Evolutionary conservation across 1,139 yeast species (phyloP).

Genomic region (Sugiyamaella castrensis): DNA sequence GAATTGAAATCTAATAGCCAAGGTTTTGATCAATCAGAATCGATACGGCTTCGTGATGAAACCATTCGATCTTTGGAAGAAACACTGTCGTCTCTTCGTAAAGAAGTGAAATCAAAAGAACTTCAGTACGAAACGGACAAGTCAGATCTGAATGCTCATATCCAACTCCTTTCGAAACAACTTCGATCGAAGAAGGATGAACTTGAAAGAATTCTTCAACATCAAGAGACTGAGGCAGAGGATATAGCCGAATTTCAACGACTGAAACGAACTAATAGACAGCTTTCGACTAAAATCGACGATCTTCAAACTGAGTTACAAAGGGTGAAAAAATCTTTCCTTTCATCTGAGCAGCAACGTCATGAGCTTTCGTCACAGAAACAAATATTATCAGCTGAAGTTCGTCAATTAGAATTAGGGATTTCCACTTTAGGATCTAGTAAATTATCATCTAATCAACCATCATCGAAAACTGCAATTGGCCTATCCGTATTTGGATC

Average conservation of each 20-base stretch:
- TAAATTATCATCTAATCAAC: background rate
- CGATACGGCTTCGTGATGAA: background rate
- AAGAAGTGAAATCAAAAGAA: slow-evolving; percentile 1
- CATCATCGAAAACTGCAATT: background rate
- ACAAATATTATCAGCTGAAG: slow-evolving; percentile 2
- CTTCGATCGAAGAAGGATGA: slow-evolving; percentile 11
- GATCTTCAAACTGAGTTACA: background rate
- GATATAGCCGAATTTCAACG: slow-evolving; percentile 3
- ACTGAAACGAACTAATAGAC: slow-evolving; percentile 1
- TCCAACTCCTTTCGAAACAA: slow-evolving; percentile 11
- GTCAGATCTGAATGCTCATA: slow-evolving; percentile 13
- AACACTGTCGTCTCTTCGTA: background rate
- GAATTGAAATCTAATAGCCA: too few species aligned
- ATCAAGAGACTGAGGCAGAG: background rate
- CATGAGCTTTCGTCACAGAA: slow-evolving; percentile 2
- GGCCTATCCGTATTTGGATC: slow-evolving; percentile 8
- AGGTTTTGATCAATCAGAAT: background rate
- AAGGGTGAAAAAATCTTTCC: background rate
- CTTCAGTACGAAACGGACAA: slow-evolving; percentile 1
- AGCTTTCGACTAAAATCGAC: slow-evolving; percentile 5
- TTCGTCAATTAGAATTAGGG: slow-evolving; percentile 8
- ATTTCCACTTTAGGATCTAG: slow-evolving; percentile 4
- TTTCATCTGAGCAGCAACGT: background rate
- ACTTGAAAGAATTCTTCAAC: slow-evolving; percentile 6
- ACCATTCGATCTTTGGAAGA: slow-evolving; percentile 3